A percentile compares a stretch with the other conserved stretches of the same genome.
Conservation (phyloP, 495 filamentous ascomycete species). For the Lasiosphaeria hispida region DNA sequence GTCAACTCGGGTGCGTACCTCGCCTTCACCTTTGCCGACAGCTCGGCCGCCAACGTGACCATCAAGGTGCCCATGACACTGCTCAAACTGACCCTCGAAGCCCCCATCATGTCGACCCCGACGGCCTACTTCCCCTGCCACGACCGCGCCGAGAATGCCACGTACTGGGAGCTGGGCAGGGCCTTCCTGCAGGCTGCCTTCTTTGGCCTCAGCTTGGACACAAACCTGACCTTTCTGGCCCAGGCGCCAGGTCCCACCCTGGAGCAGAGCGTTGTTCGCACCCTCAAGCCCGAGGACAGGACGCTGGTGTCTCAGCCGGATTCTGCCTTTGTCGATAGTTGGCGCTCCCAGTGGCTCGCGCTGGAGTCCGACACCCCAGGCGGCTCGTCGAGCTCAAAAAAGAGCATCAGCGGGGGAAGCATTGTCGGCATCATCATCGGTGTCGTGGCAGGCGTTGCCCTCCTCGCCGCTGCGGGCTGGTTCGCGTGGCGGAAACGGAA, state of each 20-base stretch:
- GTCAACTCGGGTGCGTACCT: conserved; percentile 37
- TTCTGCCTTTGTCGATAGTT: no score
- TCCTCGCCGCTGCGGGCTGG: background rate
- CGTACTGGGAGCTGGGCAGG: conserved; percentile 12
- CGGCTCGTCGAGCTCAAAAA: background rate
- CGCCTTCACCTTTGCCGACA: conserved; percentile 26
- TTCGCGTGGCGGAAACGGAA: background rate
- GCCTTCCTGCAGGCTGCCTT: conserved; percentile 21
- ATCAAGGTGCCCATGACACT: conserved; percentile 51
- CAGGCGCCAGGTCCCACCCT: conserved; percentile 18
- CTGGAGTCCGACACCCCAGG: background rate
- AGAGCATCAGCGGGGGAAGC: background rate
- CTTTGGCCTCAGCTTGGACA: conserved; percentile 11
- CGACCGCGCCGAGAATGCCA: background rate
- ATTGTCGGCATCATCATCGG: conserved; percentile 13
- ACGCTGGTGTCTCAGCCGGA: background rate
- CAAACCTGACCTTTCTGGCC: conserved; percentile 15
- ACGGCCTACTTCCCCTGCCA: conserved; percentile 17
- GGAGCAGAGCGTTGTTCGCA: conserved; percentile 7
- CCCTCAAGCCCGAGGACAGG: background rate
- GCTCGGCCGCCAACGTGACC: conserved; percentile 22
- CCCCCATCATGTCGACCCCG: conserved; percentile 7
- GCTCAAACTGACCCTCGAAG: conserved; percentile 45
- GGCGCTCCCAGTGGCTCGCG: no score
- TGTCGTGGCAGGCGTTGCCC: background rate